Base-by-base conservation (phyloP, 2,329 filamentous ascomycete genomes). In the Sarocladium brachiariae region DNA sequence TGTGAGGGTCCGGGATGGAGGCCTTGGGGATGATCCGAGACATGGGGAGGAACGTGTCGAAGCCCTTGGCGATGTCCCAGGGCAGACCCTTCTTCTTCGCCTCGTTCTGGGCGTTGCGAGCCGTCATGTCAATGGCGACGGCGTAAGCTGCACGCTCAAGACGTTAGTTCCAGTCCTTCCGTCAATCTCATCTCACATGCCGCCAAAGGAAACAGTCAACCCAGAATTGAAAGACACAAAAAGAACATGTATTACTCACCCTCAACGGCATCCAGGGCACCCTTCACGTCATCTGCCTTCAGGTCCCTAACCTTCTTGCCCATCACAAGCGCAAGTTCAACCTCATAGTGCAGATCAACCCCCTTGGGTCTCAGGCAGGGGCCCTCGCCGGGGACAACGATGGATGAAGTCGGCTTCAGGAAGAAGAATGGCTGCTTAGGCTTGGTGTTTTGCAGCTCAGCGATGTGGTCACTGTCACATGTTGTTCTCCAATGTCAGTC, bases 351-450 rank as follows among this genome's bases (percentile, higher is more conserved):
- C 63, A 96, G 76, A 59, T 84, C 86, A 35, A 95, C 85, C 56
- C 92, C 92, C 60, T 77, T 80, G 38, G 93, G 93, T 39, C 86
- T 81, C 58, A 96, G 77, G 45, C 96, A 83, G 2, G 91, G 85
- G 1, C 91, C 91, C 51, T 83, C 79, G 24, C 81, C 80, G 0
- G 89, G 89, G 19, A 87, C 77, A 3, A 97, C 79, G 59, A 99
- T 88, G 3, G 90, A 88, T 35, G 87, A 89, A 1, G 91, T 73
- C 2, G 93, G 93, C 77, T 99, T 99, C 59, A 97, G 81, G 78
- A 99, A 99, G 83, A 96, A 99, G 74, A 99, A 97, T 23, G 93
- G 93, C 70, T 96, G 90, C 68, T 93, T 95, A 48, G 93, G 93
- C 57, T 83, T 83, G 54, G 78, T 76, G 69, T 86, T 96, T 70